Evolutionary conservation across 2,329 filamentous ascomycete genomes (phyloP).

Genomic region (Bipolaris zeicola): DNA sequence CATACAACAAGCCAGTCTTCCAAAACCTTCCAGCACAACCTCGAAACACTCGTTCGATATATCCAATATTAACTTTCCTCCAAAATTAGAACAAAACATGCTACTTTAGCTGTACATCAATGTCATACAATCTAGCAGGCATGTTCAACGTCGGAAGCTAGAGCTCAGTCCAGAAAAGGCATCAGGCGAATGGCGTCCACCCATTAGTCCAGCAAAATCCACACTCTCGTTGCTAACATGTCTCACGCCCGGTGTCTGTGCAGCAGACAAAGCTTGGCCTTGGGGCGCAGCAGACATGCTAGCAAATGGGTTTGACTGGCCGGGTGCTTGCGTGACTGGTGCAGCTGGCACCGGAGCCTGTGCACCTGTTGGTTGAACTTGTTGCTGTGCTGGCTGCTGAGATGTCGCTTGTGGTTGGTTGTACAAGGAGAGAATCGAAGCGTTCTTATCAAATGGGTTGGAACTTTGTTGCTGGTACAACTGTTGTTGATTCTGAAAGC

Average conservation of each 20-base stretch:
- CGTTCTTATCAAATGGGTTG: slow-evolving; percentile 66
- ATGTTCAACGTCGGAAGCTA: slow-evolving; percentile 43
- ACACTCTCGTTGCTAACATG: slow-evolving; percentile 73
- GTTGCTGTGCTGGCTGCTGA: slow-evolving; percentile 48
- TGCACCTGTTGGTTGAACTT: slow-evolving; percentile 31
- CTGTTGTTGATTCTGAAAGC: slow-evolving; percentile 28
- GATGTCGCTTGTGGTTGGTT: slow-evolving; percentile 63
- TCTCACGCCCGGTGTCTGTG: slow-evolving; percentile 39
- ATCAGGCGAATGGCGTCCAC: slow-evolving; percentile 76
- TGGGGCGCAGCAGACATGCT: slow-evolving; percentile 24
- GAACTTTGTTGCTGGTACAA: slow-evolving; percentile 31
- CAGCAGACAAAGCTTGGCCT: slow-evolving; percentile 27
- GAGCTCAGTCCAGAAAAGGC: slow-evolving; percentile 78
- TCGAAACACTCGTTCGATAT: not conserved
- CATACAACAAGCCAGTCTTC: slow-evolving; percentile 11
- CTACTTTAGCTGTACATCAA: not conserved
- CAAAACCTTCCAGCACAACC: not conserved
- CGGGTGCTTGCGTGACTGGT: slow-evolving; percentile 33
- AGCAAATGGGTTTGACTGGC: slow-evolving; percentile 64
- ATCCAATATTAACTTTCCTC: slow-evolving; percentile 2
- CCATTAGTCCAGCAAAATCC: slow-evolving; percentile 64
- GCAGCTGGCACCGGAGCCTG: slow-evolving; percentile 25
- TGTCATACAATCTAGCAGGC: not conserved
- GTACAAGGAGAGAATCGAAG: slow-evolving; percentile 76
- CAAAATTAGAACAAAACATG: not conserved